phyloP scores from a whole-genome alignment of 1,139 yeast genomes.

The Dujonia santamariae region DNA sequence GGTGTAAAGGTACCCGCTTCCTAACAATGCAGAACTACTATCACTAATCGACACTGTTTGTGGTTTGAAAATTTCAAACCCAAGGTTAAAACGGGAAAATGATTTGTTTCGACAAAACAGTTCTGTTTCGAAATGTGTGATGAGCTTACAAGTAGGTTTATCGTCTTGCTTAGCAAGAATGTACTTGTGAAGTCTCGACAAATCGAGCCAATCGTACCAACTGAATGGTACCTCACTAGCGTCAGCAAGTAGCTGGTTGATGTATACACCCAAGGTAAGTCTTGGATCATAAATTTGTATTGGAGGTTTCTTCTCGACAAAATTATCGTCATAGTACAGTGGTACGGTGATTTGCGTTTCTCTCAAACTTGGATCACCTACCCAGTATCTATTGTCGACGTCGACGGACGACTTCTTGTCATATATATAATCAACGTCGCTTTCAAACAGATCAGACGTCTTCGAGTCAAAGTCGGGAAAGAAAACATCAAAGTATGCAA shows the following conservation, averaged over 20 bases:
- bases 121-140: conserved; percentile 19
- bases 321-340: conserved; percentile 16
- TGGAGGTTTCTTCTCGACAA: conserved; percentile 13
- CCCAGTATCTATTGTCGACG: conserved; percentile 24
- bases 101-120: conserved; percentile 1
- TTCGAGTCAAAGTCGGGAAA: conserved; percentile 1
- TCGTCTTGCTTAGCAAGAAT: conserved; percentile 16
- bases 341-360: conserved; percentile 16
- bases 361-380: conserved; percentile 14
- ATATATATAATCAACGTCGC: background rate
- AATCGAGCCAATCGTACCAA: conserved; percentile 40
- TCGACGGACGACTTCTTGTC: background rate
- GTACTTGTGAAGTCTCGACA: conserved; percentile 24
- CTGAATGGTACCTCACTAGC: conserved; percentile 14
- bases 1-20: conserved; percentile 1
- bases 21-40: too few relatives aligned
- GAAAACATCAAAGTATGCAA: background rate
- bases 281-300: conserved; percentile 49
- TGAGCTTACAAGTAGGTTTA: conserved; percentile 16
- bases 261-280: conserved; percentile 42
- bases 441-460: background rate
- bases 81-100: conserved; percentile 11
- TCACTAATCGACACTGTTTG: too few relatives aligned
- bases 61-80: conserved; percentile 7
- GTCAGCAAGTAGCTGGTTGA: conserved; percentile 20